Base-by-base conservation (phyloP, 495 filamentous ascomycete genomes). In the Aspergillus homomorphus region DNA sequence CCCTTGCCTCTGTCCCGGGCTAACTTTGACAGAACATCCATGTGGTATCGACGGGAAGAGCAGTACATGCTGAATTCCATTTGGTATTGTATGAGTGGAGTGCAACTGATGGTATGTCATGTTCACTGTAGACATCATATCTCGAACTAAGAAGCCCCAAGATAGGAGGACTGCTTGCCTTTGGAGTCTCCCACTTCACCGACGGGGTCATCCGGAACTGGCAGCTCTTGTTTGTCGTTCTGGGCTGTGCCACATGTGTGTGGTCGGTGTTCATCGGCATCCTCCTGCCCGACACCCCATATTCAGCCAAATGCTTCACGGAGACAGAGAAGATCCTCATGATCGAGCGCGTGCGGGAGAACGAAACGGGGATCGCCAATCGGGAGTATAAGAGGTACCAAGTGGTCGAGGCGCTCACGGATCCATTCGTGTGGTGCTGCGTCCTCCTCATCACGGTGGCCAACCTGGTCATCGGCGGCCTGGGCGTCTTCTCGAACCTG, bases 301-400 rank as follows among this genome's bases (percentile, higher is more conserved):
- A 79, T 51, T 69, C 63, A 8, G 77, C 80, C 12, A 69, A 68
- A 24, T 78, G 73, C 52, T 72, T 78, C 38, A 65, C 54, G 9
- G 69, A 76, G 10, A 67, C 74, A 10, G 77, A 82, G 14, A 74
- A 72, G 19, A 55, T 74, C 12, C 67, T 82, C 51, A 73, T 75
- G 42, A 69, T 85, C 18, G 79, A 85, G 65, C 73, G 81, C 18
- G 75, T 84, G 22, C 73, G 78, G 6, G 63, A 71, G 7, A 84
- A 86, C 50, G 72, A 84, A 55, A 80, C 80, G 20, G 83, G 83
- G 45, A 72, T 84, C 8, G 71, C 79, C 45, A 84, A 83, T 53
- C 80, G 77, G 54, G 62, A 67, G n/a, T 84, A 78, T 56, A 81
- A 82, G 52, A 73, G 63, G 59, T 71, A 79, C 14, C 83, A 86